These are phyloP conservation scores for Paratrimastix pyriformis DNA, from an alignment of 78 protist genomes.

Conservation along the genomic window DNA sequence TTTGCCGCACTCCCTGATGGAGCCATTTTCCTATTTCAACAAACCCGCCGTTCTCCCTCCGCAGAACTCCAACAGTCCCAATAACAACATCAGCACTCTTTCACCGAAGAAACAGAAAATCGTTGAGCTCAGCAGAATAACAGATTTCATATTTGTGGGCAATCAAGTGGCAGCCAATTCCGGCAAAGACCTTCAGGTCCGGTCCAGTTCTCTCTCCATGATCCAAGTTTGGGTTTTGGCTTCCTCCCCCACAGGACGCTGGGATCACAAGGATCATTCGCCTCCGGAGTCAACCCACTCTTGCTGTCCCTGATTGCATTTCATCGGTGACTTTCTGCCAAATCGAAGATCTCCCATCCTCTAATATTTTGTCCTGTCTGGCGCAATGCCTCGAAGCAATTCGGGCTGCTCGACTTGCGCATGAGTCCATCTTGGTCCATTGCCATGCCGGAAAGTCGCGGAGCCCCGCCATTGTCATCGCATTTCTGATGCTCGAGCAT, in stretches of 20 bases:
- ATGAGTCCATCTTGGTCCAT: constrained; percentile 9
- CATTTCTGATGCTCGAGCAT: background rate
- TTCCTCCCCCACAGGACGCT: background rate
- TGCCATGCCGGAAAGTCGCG: constrained; percentile 14
- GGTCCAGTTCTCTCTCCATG: background rate
- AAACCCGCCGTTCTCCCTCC: no score
- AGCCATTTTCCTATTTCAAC: no score
- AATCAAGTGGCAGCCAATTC: background rate
- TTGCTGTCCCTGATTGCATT: background rate
- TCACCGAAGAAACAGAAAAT: no score
- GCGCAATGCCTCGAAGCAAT: background rate
- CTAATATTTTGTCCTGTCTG: background rate
- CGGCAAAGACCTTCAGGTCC: background rate
- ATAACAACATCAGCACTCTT: no score
- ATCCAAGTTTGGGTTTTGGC: background rate
- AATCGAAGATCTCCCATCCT: background rate
- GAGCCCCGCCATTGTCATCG: constrained; percentile 8
- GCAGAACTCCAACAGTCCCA: no score
- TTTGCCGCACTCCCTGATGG: no score
- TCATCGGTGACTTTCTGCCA: background rate
- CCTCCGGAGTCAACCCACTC: constrained; percentile 5
- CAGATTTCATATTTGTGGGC: background rate
- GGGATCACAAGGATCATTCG: constrained; percentile 2
- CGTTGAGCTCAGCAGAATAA: background rate
- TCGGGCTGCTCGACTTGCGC: background rate